These are phyloP conservation scores for Pythium volutum DNA, from an alignment of 352 stramenopile species.

Conservation along the genomic window DNA sequence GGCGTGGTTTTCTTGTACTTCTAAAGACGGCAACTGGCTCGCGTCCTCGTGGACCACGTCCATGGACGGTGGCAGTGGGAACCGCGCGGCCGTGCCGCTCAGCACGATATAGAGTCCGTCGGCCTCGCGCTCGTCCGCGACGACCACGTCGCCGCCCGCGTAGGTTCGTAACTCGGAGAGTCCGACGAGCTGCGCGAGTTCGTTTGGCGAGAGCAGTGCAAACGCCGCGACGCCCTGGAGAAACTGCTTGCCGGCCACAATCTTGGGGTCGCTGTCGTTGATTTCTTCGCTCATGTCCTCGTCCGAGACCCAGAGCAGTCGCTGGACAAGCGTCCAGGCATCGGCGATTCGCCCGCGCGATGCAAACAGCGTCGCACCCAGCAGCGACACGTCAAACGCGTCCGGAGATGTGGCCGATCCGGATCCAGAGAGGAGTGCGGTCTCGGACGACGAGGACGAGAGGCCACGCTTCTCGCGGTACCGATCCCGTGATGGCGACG, in stretches of 20 bases:
- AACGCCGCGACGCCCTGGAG: slow-evolving; percentile 52
- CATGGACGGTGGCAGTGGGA: slow-evolving; percentile 3
- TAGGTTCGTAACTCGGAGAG: slow-evolving; percentile 43
- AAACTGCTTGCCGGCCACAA: slow-evolving; percentile 53
- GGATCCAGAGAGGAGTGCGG: slow-evolving; percentile 17
- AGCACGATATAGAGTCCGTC: slow-evolving; percentile 61
- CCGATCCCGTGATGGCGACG: neutral
- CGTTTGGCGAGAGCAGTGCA: slow-evolving; percentile 50
- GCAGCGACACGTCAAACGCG: slow-evolving; percentile 17
- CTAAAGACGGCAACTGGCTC: neutral
- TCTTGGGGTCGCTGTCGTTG: slow-evolving; percentile 49
- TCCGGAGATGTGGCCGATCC: neutral
- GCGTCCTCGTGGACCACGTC: neutral
- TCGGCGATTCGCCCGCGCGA: slow-evolving; percentile 25
- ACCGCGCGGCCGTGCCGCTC: slow-evolving; percentile 36
- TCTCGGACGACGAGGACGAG: slow-evolving; percentile 15
- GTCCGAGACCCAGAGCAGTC: slow-evolving; percentile 44
- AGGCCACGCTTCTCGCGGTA: neutral
- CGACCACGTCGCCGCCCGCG: slow-evolving; percentile 37
- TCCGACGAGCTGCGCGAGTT: slow-evolving; percentile 47
- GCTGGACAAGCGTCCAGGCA: slow-evolving; percentile 34
- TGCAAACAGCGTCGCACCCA: slow-evolving; percentile 19
- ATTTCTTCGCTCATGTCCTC: slow-evolving; percentile 52
- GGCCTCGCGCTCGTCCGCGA: slow-evolving; percentile 40
- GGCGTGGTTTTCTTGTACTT: no score